Conservation (phyloP, 257 asterid genomes). For the Solanum piurae region DNA sequence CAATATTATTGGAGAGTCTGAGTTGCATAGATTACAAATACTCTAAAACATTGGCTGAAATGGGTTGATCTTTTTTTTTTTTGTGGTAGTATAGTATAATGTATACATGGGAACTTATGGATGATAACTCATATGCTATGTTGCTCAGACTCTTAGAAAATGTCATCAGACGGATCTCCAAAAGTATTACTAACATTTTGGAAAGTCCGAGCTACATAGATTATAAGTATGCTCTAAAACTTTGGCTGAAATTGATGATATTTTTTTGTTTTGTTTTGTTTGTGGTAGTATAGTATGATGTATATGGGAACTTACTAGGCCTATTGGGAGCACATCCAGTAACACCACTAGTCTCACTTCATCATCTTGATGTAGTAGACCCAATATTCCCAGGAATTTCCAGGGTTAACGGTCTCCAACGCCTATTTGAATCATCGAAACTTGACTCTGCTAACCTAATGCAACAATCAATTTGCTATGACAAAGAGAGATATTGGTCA, state of each 20-base stretch:
- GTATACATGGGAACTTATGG: neutral
- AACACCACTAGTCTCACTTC: conserved; percentile 45
- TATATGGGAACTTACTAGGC: conserved; percentile 57
- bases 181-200: too few relatives aligned
- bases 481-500: conserved; percentile 38
- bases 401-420: conserved; percentile 23
- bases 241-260: neutral
- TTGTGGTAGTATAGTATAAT: neutral
- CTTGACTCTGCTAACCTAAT: conserved; percentile 50
- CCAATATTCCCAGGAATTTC: conserved; percentile 51
- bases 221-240: neutral
- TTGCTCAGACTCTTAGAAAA: neutral
- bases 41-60: neutral
- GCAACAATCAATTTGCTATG: conserved; percentile 68
- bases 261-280: neutral
- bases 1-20: accelerated
- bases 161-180: neutral
- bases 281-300: conserved; percentile 41
- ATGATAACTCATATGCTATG: neutral
- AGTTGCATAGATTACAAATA: neutral
- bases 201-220: neutral
- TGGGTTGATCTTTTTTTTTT: too few relatives aligned
- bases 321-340: conserved; percentile 58
- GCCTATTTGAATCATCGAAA: conserved; percentile 26
- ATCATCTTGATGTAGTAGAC: conserved; percentile 61